Evolutionary conservation across 371 early-diverging fungal species (phyloP).

Genomic region (Mortierella sp.): DNA sequence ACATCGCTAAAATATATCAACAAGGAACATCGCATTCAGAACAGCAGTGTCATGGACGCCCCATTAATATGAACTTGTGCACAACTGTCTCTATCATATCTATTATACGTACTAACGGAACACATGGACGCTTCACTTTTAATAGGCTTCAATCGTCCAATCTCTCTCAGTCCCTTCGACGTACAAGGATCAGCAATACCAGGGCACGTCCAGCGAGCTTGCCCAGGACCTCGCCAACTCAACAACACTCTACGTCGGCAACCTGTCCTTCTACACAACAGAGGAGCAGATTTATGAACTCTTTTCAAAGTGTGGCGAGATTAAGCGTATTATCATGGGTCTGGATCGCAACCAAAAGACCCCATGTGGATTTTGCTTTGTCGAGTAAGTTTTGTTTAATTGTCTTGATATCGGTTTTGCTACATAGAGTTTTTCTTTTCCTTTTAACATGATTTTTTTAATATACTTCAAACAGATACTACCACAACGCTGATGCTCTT

Average conservation of each 20-base stretch:
- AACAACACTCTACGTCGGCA: constrained; percentile 97
- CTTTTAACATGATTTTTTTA: neutral
- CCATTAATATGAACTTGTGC: no score
- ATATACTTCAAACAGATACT: constrained; percentile 91
- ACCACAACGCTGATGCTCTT: constrained; percentile 85
- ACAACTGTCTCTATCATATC: no score
- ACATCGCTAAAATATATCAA: no score
- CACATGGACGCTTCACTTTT: no score
- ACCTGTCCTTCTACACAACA: constrained; percentile 97
- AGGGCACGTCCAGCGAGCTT: constrained; percentile 81
- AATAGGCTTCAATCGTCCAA: constrained; percentile 76
- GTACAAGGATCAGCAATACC: constrained; percentile 88
- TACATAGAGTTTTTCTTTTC: neutral
- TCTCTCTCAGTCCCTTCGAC: constrained; percentile 87
- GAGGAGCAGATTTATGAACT: constrained; percentile 99
- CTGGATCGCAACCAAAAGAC: constrained; percentile 93
- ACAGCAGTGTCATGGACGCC: no score
- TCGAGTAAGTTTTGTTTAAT: constrained; percentile 77
- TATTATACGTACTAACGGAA: no score
- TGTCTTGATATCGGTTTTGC: neutral
- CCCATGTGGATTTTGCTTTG: constrained; percentile 99
- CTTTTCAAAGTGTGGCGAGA: constrained; percentile 96
- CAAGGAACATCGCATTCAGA: no score
- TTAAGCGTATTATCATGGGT: constrained; percentile 99
- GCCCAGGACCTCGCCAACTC: constrained; percentile 74